A percentile compares a stretch with the other conserved stretches of the same genome.
These are phyloP conservation scores for Penicillium psychrosexuale DNA, from an alignment of 2,329 filamentous ascomycete species.

Conservation along the genomic window DNA sequence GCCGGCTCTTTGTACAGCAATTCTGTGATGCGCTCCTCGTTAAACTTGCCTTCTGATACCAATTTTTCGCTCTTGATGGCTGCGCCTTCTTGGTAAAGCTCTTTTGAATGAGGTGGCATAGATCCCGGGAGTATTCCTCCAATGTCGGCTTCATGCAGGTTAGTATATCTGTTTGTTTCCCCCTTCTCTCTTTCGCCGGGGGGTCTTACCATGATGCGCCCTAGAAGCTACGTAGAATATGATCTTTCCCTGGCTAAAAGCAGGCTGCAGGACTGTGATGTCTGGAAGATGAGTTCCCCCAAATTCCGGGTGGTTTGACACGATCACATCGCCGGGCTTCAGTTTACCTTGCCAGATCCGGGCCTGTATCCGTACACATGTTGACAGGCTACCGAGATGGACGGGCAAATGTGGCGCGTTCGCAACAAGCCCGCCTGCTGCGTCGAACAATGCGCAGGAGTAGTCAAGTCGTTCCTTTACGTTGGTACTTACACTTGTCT, in stretches of 20 bases:
- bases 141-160: slow-evolving; percentile 49
- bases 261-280: slow-evolving; percentile 73
- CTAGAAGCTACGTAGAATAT: slow-evolving; percentile 76
- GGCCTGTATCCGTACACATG: slow-evolving; percentile 71
- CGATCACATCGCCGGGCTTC: slow-evolving; percentile 71
- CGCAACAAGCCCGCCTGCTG: slow-evolving; percentile 65
- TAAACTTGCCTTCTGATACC: slow-evolving; percentile 52
- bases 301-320: slow-evolving; percentile 77
- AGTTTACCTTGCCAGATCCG: slow-evolving; percentile 71
- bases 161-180: neutral
- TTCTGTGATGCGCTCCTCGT: slow-evolving; percentile 68
- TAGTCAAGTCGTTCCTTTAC: slow-evolving; percentile 83
- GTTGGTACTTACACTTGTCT: slow-evolving; percentile 66
- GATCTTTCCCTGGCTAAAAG: slow-evolving; percentile 69
- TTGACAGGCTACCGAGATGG: slow-evolving; percentile 76
- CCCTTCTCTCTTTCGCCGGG: neutral
- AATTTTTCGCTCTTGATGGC: slow-evolving; percentile 58
- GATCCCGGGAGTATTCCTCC: slow-evolving; percentile 73
- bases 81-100: slow-evolving; percentile 64
- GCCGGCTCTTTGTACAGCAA: slow-evolving; percentile 68
- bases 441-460: slow-evolving; percentile 75
- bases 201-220: slow-evolving; percentile 62
- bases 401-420: slow-evolving; percentile 72
- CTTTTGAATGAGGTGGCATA: slow-evolving; percentile 70
- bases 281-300: slow-evolving; percentile 80